phyloP scores from a whole-genome alignment of 164 flowering plant species.

The Piper betle region DNA sequence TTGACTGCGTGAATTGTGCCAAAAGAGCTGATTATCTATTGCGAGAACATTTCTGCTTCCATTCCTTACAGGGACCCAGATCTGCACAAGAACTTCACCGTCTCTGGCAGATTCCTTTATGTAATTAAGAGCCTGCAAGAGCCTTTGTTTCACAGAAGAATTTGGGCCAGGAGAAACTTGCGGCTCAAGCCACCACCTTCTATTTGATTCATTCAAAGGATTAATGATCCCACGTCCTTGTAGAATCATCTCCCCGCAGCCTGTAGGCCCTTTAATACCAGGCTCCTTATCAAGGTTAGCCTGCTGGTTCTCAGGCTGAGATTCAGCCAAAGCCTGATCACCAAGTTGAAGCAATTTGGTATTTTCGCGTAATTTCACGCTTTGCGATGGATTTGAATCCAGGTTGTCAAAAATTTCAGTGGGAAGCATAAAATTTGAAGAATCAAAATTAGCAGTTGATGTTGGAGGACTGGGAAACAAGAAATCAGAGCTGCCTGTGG shows the following conservation, averaged over 20 bases:
- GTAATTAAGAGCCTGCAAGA: constrained; percentile 35
- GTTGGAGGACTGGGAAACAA: constrained; percentile 27
- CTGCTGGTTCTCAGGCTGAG: constrained; percentile 4
- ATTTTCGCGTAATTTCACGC: constrained; percentile 16
- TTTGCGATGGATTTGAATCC: constrained; percentile 14
- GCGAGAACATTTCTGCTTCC: constrained; percentile 44
- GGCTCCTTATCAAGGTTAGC: constrained; percentile 5
- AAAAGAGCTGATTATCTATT: constrained; percentile 48
- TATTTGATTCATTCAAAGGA: constrained; percentile 20
- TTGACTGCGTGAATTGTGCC: constrained; percentile 24
- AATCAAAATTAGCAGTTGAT: constrained; percentile 21
- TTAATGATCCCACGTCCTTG: constrained; percentile 11
- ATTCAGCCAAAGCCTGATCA: constrained; percentile 6
- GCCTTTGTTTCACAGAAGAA: constrained; percentile 39
- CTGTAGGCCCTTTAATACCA: constrained; percentile 7
- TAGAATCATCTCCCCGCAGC: constrained; percentile 12
- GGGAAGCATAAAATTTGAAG: constrained; percentile 26
- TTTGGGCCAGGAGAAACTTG: constrained; percentile 14
- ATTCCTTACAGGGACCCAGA: constrained; percentile 68
- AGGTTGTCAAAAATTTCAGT: constrained; percentile 16
- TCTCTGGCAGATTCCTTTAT: constrained; percentile 31
- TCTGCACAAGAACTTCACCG: constrained; percentile 56
- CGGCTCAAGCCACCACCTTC: constrained; percentile 55
- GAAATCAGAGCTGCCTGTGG: constrained; percentile 44
- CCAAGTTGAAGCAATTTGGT: constrained; percentile 15